Percentiles rank a stretch among this genome's conserved stretches.
Evolutionary conservation across 805 yeast genomes (phyloP).

Genomic region (Zygosaccharomyces bailii): DNA sequence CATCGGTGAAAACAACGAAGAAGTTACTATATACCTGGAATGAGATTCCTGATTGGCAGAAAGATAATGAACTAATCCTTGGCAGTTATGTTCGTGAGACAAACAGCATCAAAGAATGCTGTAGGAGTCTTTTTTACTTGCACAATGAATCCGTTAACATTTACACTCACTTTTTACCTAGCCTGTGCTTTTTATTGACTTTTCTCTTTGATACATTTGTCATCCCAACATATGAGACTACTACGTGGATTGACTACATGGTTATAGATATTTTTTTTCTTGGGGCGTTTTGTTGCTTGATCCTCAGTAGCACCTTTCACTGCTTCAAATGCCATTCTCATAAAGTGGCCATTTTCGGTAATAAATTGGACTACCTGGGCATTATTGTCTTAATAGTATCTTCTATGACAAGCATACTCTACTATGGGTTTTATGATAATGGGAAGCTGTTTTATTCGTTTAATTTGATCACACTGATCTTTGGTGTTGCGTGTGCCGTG

Average conservation of each 20-base stretch:
- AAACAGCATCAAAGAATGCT: conserved; percentile 42
- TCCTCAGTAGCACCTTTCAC: conserved; percentile 64
- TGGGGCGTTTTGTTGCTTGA: conserved; percentile 58
- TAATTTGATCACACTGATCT: conserved; percentile 43
- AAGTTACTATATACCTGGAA: conserved; percentile 32
- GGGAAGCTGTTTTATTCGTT: conserved; percentile 38
- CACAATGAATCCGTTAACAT: conserved; percentile 77
- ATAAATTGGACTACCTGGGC: conserved; percentile 72
- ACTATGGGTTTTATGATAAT: conserved; percentile 48
- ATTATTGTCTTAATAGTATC: conserved; percentile 64
- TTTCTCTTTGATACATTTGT: conserved; percentile 32
- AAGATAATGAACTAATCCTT: conserved; percentile 62
- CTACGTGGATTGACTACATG: conserved; percentile 39
- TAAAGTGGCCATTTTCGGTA: conserved; percentile 52
- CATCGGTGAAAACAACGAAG: not conserved
- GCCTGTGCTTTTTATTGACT: conserved; percentile 22
- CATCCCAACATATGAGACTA: conserved; percentile 41
- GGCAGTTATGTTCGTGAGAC: conserved; percentile 63
- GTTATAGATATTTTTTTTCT: conserved; percentile 39
- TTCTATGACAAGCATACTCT: conserved; percentile 52
- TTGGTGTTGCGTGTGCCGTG: conserved; percentile 61
- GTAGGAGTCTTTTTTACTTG: conserved; percentile 49
- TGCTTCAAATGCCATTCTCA: conserved; percentile 63
- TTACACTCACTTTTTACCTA: conserved; percentile 58
- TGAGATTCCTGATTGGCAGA: conserved; percentile 70